Conservation (phyloP, 805 yeast species). For the Wickerhamomyces hampshirensis region DNA sequence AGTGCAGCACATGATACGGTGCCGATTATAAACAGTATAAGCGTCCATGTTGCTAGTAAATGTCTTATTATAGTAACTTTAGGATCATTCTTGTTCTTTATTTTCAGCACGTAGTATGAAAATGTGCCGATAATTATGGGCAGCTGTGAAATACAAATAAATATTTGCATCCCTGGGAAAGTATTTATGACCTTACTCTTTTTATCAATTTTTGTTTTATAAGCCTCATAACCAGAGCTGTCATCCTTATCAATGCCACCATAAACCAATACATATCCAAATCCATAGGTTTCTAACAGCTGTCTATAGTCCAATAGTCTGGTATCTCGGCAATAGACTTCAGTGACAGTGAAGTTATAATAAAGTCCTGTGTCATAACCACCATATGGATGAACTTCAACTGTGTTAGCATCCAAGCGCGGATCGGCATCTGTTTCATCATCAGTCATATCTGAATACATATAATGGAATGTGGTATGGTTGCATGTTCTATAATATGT, state of each 20-base stretch:
- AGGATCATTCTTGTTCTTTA: not conserved
- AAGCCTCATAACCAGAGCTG: slow-evolving; percentile 23
- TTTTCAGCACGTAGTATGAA: slow-evolving; percentile 22
- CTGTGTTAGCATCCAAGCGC: not conserved
- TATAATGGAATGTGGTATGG: slow-evolving; percentile 7
- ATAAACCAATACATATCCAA: slow-evolving; percentile 27
- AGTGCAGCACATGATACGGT: slow-evolving; percentile 28
- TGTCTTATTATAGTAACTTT: slow-evolving; percentile 28
- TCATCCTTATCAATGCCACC: slow-evolving; percentile 43
- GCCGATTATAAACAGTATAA: slow-evolving; percentile 30
- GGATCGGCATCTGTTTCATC: slow-evolving; percentile 1
- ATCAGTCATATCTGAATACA: slow-evolving; percentile 1
- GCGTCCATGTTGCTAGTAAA: slow-evolving; percentile 31
- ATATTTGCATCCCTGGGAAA: slow-evolving; percentile 27
- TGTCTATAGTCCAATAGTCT: slow-evolving; percentile 12
- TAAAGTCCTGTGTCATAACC: slow-evolving; percentile 2
- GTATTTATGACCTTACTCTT: slow-evolving; percentile 21
- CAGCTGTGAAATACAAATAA: slow-evolving; percentile 28
- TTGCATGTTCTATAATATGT: slow-evolving; percentile 9
- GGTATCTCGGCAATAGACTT: slow-evolving; percentile 6
- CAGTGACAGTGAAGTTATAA: slow-evolving; percentile 9
- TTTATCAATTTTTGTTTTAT: slow-evolving; percentile 20
- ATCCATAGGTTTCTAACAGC: slow-evolving; percentile 10
- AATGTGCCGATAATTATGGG: slow-evolving; percentile 27
- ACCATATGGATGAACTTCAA: slow-evolving; percentile 1